These are phyloP conservation scores for Hanseniaspora vineae DNA, from an alignment of 805 yeast genomes.

Conservation along the genomic window DNA sequence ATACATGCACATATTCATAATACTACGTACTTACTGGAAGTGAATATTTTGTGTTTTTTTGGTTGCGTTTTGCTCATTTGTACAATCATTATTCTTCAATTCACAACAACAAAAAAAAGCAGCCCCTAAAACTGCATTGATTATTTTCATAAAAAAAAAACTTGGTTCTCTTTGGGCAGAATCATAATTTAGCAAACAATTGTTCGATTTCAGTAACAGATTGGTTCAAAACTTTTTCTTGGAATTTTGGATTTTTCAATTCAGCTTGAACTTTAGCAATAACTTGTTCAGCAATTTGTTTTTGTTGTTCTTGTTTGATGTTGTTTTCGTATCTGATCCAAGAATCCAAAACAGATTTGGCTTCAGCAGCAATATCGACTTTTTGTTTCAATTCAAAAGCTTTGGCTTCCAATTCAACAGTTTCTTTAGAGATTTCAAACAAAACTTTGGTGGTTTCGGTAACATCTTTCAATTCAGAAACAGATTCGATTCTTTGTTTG, in stretches of 20 bases:
- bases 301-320: constrained; percentile 92
- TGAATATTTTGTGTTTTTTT: neutral
- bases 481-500: constrained; percentile 79
- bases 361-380: constrained; percentile 78
- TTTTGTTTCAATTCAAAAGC: constrained; percentile 87
- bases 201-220: constrained; percentile 87
- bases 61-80: no score
- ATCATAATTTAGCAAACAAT: constrained; percentile 38
- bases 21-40: neutral
- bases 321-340: constrained; percentile 98
- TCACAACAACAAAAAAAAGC: neutral
- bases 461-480: constrained; percentile 81
- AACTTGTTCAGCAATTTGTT: constrained; percentile 76
- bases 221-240: constrained; percentile 82
- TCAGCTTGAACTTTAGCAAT: constrained; percentile 81
- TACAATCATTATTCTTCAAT: neutral
- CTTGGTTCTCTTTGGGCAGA: neutral
- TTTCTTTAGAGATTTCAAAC: constrained; percentile 91
- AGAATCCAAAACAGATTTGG: constrained; percentile 90
- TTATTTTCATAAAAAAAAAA: neutral
- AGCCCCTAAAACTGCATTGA: neutral
- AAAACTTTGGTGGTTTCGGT: constrained; percentile 82
- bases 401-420: constrained; percentile 90
- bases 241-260: constrained; percentile 79
- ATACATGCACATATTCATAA: neutral